Evolutionary conservation across 2,329 filamentous ascomycete genomes (phyloP), one percentile per base, ranked within the genome.

Genomic region (Blastomyces silverae): DNA sequence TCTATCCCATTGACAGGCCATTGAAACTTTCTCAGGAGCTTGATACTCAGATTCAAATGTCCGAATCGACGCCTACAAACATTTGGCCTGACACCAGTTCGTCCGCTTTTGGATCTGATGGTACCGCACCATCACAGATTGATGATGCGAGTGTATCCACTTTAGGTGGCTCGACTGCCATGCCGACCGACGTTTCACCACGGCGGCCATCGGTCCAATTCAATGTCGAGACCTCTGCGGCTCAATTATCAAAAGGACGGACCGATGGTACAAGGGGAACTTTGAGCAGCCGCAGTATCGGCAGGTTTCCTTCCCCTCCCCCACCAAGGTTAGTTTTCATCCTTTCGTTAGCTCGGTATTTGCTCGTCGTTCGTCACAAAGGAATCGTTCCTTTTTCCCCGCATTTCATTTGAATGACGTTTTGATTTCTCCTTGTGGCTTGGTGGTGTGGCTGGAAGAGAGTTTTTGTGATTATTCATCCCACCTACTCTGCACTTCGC

Each of bases 151-250:
- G 58, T 61, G 44, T 50, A 20, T 61, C 28, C n/a, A 61, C 58
- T 20, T 61, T 34, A 15, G 44, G 44, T 28, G 58, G 58, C 42
- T 61, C 58, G 25, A 50, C 22, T 37, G 42, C 58, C 13, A 31
- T 61, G 39, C 63, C 68, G 28, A 68, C 68, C 50, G 71, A 72
- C 20, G 70, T 70, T 58, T 52, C 22, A 22, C 66, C 71, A 10
- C 73, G 74, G 13, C 71, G 74, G 50, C 74, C 72, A 62, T 78
- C 77, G 8, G 77, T 78, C 55, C 76, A 78, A 64, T 79, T 78
- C 66, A 74, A 73, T 61, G 68, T 76, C 46, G 72, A 70, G 20
- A 63, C 67, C 10, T 67, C 73, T 10, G 72, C 75, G 34, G 66
- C 71, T 6, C 71, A 72, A 62, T 66, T 75, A 37, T 61, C 58